Evolutionary conservation across 257 asterid species (phyloP).

Genomic region (Nicotiana tabacum): DNA sequence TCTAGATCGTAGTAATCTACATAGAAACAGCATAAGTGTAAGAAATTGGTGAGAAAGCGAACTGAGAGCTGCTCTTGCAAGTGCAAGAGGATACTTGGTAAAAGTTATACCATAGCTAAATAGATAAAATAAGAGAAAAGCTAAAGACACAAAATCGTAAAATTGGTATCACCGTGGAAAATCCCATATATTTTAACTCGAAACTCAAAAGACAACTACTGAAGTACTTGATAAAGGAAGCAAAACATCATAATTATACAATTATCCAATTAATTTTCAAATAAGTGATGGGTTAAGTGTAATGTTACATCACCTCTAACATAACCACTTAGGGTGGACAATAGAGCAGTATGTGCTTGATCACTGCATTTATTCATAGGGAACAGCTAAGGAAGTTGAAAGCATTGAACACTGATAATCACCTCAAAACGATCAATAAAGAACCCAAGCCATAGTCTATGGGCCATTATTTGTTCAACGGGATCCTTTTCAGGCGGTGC

Average conservation of each 20-base stretch:
- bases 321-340: not conserved
- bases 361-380: not conserved
- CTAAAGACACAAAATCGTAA: too few species aligned
- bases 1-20: not conserved
- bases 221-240: not conserved
- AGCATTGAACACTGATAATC: conserved; percentile 10
- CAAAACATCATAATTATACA: not conserved
- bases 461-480: conserved; percentile 90
- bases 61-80: not conserved
- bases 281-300: not conserved
- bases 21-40: not conserved
- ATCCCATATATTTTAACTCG: not conserved
- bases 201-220: not conserved
- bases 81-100: not conserved
- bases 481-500: conserved; percentile 71
- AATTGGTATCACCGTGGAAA: too few species aligned
- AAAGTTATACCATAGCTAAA: not conserved
- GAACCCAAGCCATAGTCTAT: conserved; percentile 96
- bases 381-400: not conserved
- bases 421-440: conserved; percentile 96
- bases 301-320: not conserved
- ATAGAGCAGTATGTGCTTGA: not conserved
- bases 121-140: not conserved
- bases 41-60: not conserved
- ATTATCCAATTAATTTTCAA: not conserved